Percentiles rank a stretch among this genome's conserved stretches.
These are phyloP conservation scores for Symbiodinium natans DNA, from an alignment of 73 alveolate genomes.

Conservation along the genomic window DNA sequence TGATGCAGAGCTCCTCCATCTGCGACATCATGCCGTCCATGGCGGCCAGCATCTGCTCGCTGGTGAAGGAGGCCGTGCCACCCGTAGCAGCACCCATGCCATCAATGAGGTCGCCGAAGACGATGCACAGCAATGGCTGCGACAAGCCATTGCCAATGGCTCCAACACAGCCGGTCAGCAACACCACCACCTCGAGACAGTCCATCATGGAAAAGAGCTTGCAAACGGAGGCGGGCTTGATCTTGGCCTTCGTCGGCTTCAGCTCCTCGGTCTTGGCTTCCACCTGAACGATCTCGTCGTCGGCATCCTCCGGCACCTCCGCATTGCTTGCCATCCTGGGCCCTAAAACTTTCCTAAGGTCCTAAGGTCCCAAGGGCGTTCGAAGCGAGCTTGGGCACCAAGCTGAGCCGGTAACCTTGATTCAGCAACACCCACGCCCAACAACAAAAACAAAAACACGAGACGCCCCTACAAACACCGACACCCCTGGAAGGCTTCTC, in stretches of 20 bases:
- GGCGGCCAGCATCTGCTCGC: conserved; percentile 13
- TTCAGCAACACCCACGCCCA: too few species aligned
- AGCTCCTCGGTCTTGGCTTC: background rate
- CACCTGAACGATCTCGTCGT: too few species aligned
- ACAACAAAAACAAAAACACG: too few species aligned
- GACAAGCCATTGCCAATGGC: conserved; percentile 64
- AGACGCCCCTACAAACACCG: too few species aligned
- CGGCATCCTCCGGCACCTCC: too few species aligned
- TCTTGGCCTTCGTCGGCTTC: background rate
- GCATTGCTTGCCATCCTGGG: background rate
- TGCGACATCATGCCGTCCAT: conserved; percentile 48
- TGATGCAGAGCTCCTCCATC: background rate
- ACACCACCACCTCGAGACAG: background rate
- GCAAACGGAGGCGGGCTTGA: conserved; percentile 2
- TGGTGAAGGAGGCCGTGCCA: background rate
- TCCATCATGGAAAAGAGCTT: conserved; percentile 29
- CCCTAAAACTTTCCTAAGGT: too few species aligned
- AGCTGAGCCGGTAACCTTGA: too few species aligned
- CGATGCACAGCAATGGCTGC: conserved; percentile 46
- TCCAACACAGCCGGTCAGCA: background rate
- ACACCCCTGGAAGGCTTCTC: too few species aligned
- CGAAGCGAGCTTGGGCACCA: too few species aligned
- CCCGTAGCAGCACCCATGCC: conserved; percentile 29
- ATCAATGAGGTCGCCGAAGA: conserved; percentile 61
- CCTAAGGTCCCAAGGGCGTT: too few species aligned